Conservation (phyloP, 768 basidiomycete genomes). For the Lentinula edodes region DNA sequence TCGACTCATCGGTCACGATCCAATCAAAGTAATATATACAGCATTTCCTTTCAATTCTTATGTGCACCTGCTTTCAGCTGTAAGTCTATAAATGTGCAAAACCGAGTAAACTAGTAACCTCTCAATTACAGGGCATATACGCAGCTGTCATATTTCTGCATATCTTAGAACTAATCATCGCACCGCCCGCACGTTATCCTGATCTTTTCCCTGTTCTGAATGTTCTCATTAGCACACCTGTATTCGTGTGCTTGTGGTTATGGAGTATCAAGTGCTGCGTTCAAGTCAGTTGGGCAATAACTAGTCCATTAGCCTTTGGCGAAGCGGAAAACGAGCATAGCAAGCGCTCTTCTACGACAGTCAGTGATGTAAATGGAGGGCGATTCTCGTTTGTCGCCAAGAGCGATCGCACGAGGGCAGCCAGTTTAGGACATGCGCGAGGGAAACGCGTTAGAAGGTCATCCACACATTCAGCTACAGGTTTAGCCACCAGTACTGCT, state of each 20-base stretch:
- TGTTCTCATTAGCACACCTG: conserved; percentile 70
- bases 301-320: conserved; percentile 34
- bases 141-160: conserved; percentile 51
- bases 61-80: conserved; percentile 48
- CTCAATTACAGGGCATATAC: conserved; percentile 45
- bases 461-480: conserved; percentile 3
- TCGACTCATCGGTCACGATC: conserved; percentile 71
- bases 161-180: conserved; percentile 51
- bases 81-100: conserved; percentile 22
- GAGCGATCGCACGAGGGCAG: not conserved
- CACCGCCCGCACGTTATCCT: conserved; percentile 73
- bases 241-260: conserved; percentile 80
- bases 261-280: conserved; percentile 84
- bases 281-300: conserved; percentile 76
- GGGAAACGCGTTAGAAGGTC: not conserved
- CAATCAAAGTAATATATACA: conserved; percentile 36
- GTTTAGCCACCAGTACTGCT: not conserved
- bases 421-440: not conserved
- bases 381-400: not conserved
- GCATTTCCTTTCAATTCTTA: conserved; percentile 29
- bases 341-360: not conserved
- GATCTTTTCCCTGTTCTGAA: conserved; percentile 86
- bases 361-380: not conserved
- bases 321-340: not conserved
- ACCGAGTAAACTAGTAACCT: conserved; percentile 2